Conservation (phyloP, 176 grass and related monocot genomes). For the Tillandsia fasciculata region DNA sequence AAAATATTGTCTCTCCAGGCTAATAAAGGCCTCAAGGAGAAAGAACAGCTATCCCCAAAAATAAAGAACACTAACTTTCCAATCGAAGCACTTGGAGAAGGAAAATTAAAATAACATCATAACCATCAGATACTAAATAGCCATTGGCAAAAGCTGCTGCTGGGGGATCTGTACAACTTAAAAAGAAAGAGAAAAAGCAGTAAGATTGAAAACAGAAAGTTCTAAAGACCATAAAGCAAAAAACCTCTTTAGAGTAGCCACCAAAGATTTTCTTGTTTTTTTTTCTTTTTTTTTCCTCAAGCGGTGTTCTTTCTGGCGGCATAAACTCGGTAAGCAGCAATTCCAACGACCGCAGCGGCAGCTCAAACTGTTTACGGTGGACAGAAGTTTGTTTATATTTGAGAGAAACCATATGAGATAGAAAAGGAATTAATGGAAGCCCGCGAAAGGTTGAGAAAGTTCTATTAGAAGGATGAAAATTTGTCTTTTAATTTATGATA, state of each 20-base stretch:
- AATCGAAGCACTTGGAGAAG: too few relatives aligned
- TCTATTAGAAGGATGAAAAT: too few relatives aligned
- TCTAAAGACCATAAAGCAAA: background rate
- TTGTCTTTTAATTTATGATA: too few relatives aligned
- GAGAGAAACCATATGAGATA: constrained; percentile 1
- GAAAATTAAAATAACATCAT: too few relatives aligned
- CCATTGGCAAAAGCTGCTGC: background rate
- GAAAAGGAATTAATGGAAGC: background rate
- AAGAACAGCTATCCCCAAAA: too few relatives aligned
- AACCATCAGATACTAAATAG: too few relatives aligned
- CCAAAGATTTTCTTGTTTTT: constrained; percentile 18
- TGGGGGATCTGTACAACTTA: background rate
- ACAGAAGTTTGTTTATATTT: constrained; percentile 8
- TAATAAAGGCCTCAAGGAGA: too few relatives aligned
- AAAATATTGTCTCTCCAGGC: too few relatives aligned
- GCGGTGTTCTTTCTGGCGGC: constrained; percentile 73
- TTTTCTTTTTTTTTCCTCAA: background rate
- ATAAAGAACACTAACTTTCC: too few relatives aligned
- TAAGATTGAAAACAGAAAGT: background rate
- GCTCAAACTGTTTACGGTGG: constrained; percentile 75
- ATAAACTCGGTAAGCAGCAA: constrained; percentile 87
- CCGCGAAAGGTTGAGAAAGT: too few relatives aligned
- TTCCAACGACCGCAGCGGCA: constrained; percentile 77
- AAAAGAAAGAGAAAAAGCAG: background rate
- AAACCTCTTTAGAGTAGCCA: background rate